Percentiles rank a stretch among this genome's conserved stretches.
These are phyloP conservation scores for Camellia granthamiana DNA, from an alignment of 148 eudicot species.

Conservation along the genomic window DNA sequence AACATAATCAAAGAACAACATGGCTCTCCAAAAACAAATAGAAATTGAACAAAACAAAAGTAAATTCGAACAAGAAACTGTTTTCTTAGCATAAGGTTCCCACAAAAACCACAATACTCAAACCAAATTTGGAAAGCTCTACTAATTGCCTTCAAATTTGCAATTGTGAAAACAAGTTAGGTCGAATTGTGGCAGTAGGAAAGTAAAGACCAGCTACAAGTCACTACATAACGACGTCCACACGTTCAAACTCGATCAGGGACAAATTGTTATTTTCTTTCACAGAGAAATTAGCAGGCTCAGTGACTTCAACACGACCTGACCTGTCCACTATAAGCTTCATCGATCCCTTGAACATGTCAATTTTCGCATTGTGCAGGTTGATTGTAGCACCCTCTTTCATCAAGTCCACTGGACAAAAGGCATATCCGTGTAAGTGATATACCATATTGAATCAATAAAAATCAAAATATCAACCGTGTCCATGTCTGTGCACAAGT, in stretches of 20 bases:
- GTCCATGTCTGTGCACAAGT: not conserved
- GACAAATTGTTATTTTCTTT: conserved; percentile 39
- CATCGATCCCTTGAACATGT: conserved; percentile 52
- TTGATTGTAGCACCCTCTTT: conserved; percentile 40
- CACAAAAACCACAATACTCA: not conserved
- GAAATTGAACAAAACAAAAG: not conserved
- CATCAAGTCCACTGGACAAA: conserved; percentile 34
- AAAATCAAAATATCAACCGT: not conserved
- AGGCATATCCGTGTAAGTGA: not conserved
- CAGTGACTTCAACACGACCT: conserved; percentile 39
- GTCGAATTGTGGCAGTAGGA: not conserved
- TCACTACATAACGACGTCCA: conserved; percentile 27
- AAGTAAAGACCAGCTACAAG: not conserved
- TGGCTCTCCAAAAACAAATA: not conserved
- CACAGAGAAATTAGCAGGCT: conserved; percentile 35
- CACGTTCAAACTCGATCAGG: conserved; percentile 41
- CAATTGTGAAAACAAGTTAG: not conserved
- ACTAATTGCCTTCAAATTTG: not conserved
- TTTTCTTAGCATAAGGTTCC: not conserved
- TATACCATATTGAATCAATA: not conserved
- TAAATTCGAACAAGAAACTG: not conserved
- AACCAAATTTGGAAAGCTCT: not conserved
- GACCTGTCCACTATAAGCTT: conserved; percentile 43
- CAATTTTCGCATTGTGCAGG: conserved; percentile 38
- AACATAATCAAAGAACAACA: not conserved